Evolutionary conservation across 2,329 filamentous ascomycete species (phyloP).

Genomic region (Aspergillus terreus): DNA sequence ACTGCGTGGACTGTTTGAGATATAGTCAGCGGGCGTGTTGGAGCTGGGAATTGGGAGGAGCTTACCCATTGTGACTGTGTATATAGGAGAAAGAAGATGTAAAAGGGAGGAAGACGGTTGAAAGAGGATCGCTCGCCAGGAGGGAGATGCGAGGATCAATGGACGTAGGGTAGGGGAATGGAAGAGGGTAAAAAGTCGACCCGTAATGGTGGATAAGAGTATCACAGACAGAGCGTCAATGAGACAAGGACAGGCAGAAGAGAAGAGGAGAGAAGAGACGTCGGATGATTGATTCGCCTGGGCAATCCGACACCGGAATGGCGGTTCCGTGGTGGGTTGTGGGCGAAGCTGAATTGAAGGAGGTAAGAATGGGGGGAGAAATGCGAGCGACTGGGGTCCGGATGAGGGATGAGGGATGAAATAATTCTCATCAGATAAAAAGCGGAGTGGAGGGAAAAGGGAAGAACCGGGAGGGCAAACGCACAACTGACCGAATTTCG

Average conservation of each 20-base stretch:
- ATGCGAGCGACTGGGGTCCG: not conserved
- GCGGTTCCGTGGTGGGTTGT: constrained; percentile 8
- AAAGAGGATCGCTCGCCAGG: not conserved
- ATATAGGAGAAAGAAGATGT: not conserved
- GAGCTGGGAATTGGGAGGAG: not conserved
- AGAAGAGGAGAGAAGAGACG: constrained; percentile 6
- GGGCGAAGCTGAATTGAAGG: not conserved
- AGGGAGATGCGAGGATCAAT: not conserved
- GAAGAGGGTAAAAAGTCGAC: not conserved
- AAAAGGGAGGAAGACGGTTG: not conserved
- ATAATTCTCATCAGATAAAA: not conserved
- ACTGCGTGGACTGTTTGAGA: constrained; percentile 28
- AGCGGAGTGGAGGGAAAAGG: not conserved
- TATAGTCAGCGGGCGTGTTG: not conserved
- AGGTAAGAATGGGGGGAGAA: not conserved
- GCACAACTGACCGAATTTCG: not conserved
- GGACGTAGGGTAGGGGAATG: not conserved
- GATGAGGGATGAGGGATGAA: not conserved
- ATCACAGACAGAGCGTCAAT: not conserved
- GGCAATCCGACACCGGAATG: constrained; percentile 1
- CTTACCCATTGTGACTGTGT: constrained; percentile 8
- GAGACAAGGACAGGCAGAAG: not conserved
- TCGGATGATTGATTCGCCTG: too few relatives aligned
- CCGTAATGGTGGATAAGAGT: not conserved
- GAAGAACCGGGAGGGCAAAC: not conserved